Conservation (phyloP, 192 early-diverging fungal genomes). For the Coemansia umbellata region DNA sequence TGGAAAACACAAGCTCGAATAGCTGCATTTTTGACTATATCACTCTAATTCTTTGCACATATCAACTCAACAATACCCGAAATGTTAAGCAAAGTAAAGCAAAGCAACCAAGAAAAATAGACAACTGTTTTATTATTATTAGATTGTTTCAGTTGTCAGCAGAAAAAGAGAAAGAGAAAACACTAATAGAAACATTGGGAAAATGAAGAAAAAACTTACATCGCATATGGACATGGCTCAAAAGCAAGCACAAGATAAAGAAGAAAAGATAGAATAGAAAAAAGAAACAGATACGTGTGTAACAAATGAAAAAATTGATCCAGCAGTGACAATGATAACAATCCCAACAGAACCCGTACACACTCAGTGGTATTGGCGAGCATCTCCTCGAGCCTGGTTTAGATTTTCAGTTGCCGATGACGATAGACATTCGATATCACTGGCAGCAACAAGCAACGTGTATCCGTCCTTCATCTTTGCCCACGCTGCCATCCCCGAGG, state of each 20-base stretch:
- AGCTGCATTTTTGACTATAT: background rate
- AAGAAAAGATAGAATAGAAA: background rate
- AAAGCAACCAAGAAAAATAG: too few species aligned
- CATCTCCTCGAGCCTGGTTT: slow-evolving; percentile 30
- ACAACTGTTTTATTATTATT: too few species aligned
- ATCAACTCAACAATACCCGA: too few species aligned
- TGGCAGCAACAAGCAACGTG: slow-evolving; percentile 45
- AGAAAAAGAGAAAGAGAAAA: too few species aligned
- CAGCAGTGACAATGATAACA: background rate
- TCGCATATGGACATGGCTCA: slow-evolving; percentile 10
- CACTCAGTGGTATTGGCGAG: slow-evolving; percentile 23
- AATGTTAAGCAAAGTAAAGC: too few species aligned
- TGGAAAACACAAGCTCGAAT: background rate
- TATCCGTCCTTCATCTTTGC: slow-evolving; percentile 28
- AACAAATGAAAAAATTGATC: background rate
- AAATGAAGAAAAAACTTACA: background rate
- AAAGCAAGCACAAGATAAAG: background rate
- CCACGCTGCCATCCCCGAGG: slow-evolving; percentile 30
- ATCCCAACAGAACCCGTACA: background rate
- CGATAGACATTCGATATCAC: slow-evolving; percentile 39
- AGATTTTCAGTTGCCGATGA: slow-evolving; percentile 43
- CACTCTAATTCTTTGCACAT: too few species aligned
- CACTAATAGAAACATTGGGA: too few species aligned
- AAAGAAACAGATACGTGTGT: background rate
- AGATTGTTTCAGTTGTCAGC: too few species aligned